Evolutionary conservation across 1,139 yeast genomes (phyloP).

Genomic region (Magnusiomyces suaveolens): DNA sequence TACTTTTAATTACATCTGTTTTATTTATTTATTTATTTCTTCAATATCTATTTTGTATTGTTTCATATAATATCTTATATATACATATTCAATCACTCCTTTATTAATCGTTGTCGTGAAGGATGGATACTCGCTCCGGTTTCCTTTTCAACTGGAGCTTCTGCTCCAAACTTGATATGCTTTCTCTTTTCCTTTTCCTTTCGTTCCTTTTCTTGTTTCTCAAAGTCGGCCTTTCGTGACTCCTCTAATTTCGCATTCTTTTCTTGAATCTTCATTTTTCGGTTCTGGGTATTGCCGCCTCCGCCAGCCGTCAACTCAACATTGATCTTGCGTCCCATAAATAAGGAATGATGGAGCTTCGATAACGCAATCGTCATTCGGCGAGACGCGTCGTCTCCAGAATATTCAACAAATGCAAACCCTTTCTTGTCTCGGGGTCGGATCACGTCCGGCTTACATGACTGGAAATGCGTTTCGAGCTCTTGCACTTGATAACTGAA

Average conservation of each 20-base stretch:
- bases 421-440: slow-evolving; percentile 75
- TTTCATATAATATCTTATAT: too few species aligned
- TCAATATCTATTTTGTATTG: too few species aligned
- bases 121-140: slow-evolving; percentile 45
- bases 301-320: slow-evolving; percentile 98
- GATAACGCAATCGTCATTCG: slow-evolving; percentile 59
- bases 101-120: slow-evolving; percentile 31
- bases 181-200: slow-evolving; percentile 13
- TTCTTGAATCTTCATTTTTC: slow-evolving; percentile 61
- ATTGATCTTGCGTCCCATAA: slow-evolving; percentile 68
- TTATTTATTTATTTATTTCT: too few species aligned
- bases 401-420: slow-evolving; percentile 86
- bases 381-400: slow-evolving; percentile 55
- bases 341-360: slow-evolving; percentile 63
- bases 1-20: too few species aligned
- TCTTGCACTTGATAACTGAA: slow-evolving; percentile 56
- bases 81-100: background rate
- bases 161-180: slow-evolving; percentile 3
- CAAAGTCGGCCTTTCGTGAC: slow-evolving; percentile 24
- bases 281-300: slow-evolving; percentile 75
- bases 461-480: slow-evolving; percentile 62
- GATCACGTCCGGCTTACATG: slow-evolving; percentile 60
- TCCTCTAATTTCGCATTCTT: slow-evolving; percentile 67
- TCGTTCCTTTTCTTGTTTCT: slow-evolving; percentile 40
- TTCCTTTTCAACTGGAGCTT: slow-evolving; percentile 1